These are phyloP conservation scores for Macroventuria anomochaeta DNA, from an alignment of 2,329 filamentous ascomycete species.

Conservation along the genomic window DNA sequence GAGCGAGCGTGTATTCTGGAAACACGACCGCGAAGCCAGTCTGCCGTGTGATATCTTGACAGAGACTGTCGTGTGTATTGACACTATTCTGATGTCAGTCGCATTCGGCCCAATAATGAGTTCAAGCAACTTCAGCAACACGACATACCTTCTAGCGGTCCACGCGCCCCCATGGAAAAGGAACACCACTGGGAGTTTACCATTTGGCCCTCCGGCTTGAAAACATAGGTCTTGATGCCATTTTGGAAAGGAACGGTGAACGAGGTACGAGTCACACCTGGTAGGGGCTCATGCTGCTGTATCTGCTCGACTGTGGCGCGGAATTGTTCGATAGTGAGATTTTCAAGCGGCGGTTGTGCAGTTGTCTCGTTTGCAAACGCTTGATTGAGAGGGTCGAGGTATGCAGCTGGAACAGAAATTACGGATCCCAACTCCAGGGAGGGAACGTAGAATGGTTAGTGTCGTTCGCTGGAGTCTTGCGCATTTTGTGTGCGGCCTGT, in stretches of 20 bases:
- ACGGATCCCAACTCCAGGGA: background rate
- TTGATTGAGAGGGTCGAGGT: background rate
- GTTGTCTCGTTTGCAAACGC: background rate
- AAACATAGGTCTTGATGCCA: background rate
- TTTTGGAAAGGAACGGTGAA: background rate
- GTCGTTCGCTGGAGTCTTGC: background rate
- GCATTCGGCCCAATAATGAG: too few species aligned
- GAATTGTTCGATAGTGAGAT: background rate
- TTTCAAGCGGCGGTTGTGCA: background rate
- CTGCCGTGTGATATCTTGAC: background rate
- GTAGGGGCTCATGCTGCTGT: background rate
- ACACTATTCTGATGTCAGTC: background rate
- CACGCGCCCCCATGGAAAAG: background rate
- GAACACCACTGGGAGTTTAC: background rate
- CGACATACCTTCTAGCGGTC: background rate
- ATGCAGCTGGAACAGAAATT: background rate
- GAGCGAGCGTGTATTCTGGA: constrained; percentile 1
- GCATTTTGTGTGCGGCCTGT: too few species aligned
- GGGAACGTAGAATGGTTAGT: background rate
- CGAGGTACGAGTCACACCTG: background rate
- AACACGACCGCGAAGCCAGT: background rate
- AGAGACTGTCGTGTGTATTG: background rate
- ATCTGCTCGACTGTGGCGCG: background rate
- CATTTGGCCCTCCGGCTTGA: background rate
- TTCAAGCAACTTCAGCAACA: background rate